Base-by-base conservation (phyloP, 345 rosid species). In the Arabis hirsuta region DNA sequence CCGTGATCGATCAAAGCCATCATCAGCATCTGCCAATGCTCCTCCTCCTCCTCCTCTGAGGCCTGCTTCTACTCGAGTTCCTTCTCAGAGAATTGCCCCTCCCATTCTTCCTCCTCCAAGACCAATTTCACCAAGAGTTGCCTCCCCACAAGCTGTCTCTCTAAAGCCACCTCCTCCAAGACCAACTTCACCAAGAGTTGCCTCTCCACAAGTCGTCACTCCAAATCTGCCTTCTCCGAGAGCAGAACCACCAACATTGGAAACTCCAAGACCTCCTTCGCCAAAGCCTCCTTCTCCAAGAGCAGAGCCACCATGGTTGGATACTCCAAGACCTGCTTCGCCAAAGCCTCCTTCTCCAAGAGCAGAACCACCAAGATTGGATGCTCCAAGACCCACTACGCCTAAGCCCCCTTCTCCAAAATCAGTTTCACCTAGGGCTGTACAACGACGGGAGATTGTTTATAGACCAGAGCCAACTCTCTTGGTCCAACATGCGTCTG, bases 391-490 rank as follows among this genome's bases (percentile, higher is more conserved):
- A 38, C 71, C 64, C 29, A 62, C 84, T 53, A 86, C 96, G 64
- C 86, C 89, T 46, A 87, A 73, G 38, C 80, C 61, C 61, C 76
- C 88, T 32, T 83, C 98, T 27, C 90, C 96, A 13, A 74, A 85
- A 62, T 34, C 65, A 3, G 72, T 64, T 31, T 71, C 76, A 1
- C 76, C 80, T 31, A 71, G 65, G 39, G 24, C 29, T 47, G 65
- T 63, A 14, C 75, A 56, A 62, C 72, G 42, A 10, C 53, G 39
- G 4, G 90, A 86, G 79, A 51, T 70, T 61, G 66, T 76, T 62
- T 54, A 72, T 69, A 85, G 88, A 71, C 88, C 93, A 29, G 96
- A 92, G 75, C 96, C 88, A 60, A 86, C 87, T 61, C 77, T 84
- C n/a, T 59, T 77, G 62, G 71, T 83, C 79, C 96, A 84, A 50